Percentiles rank a stretch among this genome's conserved stretches.
phyloP scores from a whole-genome alignment of 148 eudicot genomes.

The Dianthus caryophyllus region DNA sequence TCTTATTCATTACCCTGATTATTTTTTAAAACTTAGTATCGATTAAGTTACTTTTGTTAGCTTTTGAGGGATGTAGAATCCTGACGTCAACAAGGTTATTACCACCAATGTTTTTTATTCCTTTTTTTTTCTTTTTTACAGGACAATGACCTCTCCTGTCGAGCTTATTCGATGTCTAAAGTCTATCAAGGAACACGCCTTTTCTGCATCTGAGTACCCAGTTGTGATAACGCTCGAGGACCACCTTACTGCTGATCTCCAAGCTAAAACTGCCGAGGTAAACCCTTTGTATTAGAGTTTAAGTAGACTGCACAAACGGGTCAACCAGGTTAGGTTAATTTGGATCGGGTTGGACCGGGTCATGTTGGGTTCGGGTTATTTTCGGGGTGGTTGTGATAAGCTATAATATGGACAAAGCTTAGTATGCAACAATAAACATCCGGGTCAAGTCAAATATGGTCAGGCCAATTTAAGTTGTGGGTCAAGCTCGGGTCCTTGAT shows the following conservation, averaged over 20 bases:
- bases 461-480: no score
- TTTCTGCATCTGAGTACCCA: conserved; percentile 68
- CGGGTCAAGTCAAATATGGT: no score
- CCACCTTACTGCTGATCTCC: conserved; percentile 82
- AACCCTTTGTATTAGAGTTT: conserved; percentile 16
- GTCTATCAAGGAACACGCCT: conserved; percentile 73
- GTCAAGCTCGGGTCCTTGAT: no score
- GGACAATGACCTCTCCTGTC: conserved; percentile 87
- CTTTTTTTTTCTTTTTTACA: conserved; percentile 17
- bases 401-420: no score
- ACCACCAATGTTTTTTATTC: not conserved
- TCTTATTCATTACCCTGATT: not conserved
- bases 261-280: conserved; percentile 88
- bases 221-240: conserved; percentile 86
- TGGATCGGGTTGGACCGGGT: no score
- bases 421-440: no score
- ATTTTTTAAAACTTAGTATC: not conserved
- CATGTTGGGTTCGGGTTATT: no score
- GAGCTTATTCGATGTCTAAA: conserved; percentile 58
- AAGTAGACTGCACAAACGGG: no score
- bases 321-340: no score
- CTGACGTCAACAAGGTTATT: not conserved
- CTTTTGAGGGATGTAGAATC: no score
- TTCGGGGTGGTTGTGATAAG: no score
- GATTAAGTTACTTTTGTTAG: conserved; percentile 6